Base-by-base conservation (phyloP, 306 rosid genomes). In the Prunus mira region DNA sequence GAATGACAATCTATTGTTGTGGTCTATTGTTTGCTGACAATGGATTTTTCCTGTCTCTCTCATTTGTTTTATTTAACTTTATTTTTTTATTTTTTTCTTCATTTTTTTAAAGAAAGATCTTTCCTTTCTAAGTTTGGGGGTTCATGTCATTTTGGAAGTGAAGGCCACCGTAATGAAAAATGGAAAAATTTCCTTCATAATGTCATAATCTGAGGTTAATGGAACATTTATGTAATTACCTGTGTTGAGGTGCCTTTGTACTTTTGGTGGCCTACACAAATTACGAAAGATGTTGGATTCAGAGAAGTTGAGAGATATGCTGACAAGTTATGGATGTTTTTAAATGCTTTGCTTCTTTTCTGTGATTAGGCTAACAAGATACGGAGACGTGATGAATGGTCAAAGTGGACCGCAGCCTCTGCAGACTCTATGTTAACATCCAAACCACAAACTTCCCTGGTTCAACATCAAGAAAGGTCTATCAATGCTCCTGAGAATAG, bases 371-470 rank as follows among this genome's bases (percentile, higher is more conserved):
- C 86, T 74, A 87, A 88, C 82, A 92, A 79, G 89, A 86, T 92
- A 70, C 83, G 99, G 88, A 88, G 86, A 71, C 84, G 82, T 27
- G 81, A 87, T 76, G 82, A 80, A 80, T 95, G 99, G 99, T 80
- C 83, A 70, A 95, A 87, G 78, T 95, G 97, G 97, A 78, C 90
- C 81, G 82, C 67, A 69, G 83, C 72, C 77, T 82, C 87, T 75
- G 83, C 76, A 9, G 91, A 81, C 77, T 79, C 83, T 70, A 79
- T 80, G 73, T 85, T 67, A 66, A 69, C 88, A 62, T 74, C 88
- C 34, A 66, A 69, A 50, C 79, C 80, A 54, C 76, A 75, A 64
- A 43, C 70, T 79, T 79, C 84, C 57, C 74, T 47, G 72, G 86
- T 74, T 65, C 85, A 83, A 73, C 77, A 34, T 45, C 60, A 72